Evolutionary conservation across 2,329 filamentous ascomycete species (phyloP).

Genomic region (Ilyonectria robusta): DNA sequence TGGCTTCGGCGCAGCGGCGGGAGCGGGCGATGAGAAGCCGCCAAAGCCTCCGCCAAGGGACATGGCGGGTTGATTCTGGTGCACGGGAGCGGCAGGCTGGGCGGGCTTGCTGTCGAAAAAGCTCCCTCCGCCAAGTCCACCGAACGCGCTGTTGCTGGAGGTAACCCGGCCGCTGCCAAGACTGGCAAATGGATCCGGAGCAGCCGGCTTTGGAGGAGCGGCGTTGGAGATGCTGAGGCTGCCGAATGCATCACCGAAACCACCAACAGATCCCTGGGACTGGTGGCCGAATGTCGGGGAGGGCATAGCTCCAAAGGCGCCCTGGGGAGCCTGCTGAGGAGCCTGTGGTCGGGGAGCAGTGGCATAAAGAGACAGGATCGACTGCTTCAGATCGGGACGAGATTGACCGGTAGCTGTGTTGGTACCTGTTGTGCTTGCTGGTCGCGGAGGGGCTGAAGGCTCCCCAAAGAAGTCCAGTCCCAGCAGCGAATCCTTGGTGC

Average conservation of each 20-base stretch:
- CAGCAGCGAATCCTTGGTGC: conserved; percentile 88
- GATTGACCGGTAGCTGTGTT: conserved; percentile 75
- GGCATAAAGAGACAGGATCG: conserved; percentile 94
- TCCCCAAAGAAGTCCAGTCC: conserved; percentile 94
- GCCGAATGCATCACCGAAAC: conserved; percentile 82
- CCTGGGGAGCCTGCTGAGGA: conserved; percentile 65
- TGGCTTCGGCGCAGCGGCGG: conserved; percentile 51
- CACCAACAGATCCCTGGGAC: conserved; percentile 67
- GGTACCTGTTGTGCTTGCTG: conserved; percentile 84
- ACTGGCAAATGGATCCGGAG: conserved; percentile 72
- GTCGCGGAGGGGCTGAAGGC: conserved; percentile 79
- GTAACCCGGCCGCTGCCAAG: conserved; percentile 60
- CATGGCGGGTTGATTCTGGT: conserved; percentile 67
- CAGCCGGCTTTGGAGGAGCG: conserved; percentile 59
- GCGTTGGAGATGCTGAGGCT: conserved; percentile 60
- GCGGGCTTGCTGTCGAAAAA: conserved; percentile 86
- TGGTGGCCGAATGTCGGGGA: conserved; percentile 69
- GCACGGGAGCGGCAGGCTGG: conserved; percentile 65
- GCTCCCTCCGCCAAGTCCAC: conserved; percentile 77
- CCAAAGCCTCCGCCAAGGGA: conserved; percentile 78
- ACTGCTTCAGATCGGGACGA: conserved; percentile 95
- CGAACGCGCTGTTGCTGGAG: conserved; percentile 61
- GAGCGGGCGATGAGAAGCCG: conserved; percentile 66
- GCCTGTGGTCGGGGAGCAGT: conserved; percentile 84
- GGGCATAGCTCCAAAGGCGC: conserved; percentile 77